Percentiles rank a stretch among this genome's conserved stretches.
Conservation (phyloP, 2,329 filamentous ascomycete genomes). For the Cladosporium sp. region DNA sequence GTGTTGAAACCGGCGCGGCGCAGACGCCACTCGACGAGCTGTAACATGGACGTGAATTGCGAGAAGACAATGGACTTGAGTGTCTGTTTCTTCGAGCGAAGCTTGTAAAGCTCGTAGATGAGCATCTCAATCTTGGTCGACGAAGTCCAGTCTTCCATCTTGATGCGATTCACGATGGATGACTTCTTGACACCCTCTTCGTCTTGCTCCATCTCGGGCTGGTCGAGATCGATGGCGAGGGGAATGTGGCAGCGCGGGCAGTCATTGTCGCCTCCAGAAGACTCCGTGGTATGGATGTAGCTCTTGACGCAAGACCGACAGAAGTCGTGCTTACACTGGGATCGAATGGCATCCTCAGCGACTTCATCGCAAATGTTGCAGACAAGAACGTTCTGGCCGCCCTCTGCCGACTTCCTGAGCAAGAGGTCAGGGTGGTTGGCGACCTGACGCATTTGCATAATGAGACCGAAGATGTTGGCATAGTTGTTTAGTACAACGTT, state of each 20-base stretch:
- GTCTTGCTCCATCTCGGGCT: slow-evolving; percentile 93
- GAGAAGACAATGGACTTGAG: slow-evolving; percentile 98
- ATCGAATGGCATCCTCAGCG: slow-evolving; percentile 90
- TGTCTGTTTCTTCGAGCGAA: slow-evolving; percentile 88
- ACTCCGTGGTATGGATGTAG: slow-evolving; percentile 77
- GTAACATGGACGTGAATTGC: slow-evolving; percentile 95
- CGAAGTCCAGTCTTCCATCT: slow-evolving; percentile 98
- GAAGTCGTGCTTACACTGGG: slow-evolving; percentile 90
- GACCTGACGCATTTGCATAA: slow-evolving; percentile 99
- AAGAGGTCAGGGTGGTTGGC: slow-evolving; percentile 95
- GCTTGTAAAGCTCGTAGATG: slow-evolving; percentile 88
- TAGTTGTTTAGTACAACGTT: slow-evolving; percentile 95
- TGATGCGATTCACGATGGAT: slow-evolving; percentile 97
- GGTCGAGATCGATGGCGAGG: slow-evolving; percentile 87
- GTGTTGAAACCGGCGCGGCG: slow-evolving; percentile 96
- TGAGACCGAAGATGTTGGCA: slow-evolving; percentile 97
- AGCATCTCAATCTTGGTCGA: slow-evolving; percentile 98
- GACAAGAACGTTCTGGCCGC: slow-evolving; percentile 85
- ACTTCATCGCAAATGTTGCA: slow-evolving; percentile 97
- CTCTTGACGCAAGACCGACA: slow-evolving; percentile 78
- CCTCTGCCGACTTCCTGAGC: slow-evolving; percentile 80
- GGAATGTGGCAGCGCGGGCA: slow-evolving; percentile 92
- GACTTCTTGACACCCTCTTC: slow-evolving; percentile 85
- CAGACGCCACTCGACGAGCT: slow-evolving; percentile 94
- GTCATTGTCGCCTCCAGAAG: slow-evolving; percentile 61